phyloP scores from a whole-genome alignment of 495 filamentous ascomycete genomes.

The Rusavskia elegans region DNA sequence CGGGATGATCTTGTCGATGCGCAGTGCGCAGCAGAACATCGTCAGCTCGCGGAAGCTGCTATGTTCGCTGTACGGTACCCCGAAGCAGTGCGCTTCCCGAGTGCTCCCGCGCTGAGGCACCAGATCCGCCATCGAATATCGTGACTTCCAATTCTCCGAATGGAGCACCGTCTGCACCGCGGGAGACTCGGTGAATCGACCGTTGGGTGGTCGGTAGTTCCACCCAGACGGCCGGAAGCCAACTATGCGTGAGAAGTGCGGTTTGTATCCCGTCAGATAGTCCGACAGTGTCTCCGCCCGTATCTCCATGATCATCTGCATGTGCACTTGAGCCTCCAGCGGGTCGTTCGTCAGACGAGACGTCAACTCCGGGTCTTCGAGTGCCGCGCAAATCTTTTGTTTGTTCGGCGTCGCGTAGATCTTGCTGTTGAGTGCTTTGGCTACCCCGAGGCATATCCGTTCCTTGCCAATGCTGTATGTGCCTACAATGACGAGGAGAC shows the following conservation, averaged over 20 bases:
- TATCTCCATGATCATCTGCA: constrained; percentile 90
- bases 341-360: constrained; percentile 65
- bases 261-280: constrained; percentile 63
- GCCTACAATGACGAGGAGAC: constrained; percentile 81
- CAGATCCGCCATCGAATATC: constrained; percentile 49
- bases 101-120: constrained; percentile 66
- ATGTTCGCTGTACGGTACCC: constrained; percentile 90
- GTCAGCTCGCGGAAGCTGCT: constrained; percentile 86
- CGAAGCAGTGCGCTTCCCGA: constrained; percentile 61
- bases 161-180: constrained; percentile 54
- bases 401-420: constrained; percentile 80
- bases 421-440: constrained; percentile 69
- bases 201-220: constrained; percentile 65
- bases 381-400: constrained; percentile 61
- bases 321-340: constrained; percentile 81
- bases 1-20: constrained; percentile 78
- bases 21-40: constrained; percentile 75
- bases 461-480: constrained; percentile 99
- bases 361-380: constrained; percentile 73
- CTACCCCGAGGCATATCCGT: constrained; percentile 83
- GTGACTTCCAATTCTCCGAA: constrained; percentile 53
- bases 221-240: constrained; percentile 86
- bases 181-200: constrained; percentile 46
- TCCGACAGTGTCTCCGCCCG: constrained; percentile 72
- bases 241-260: constrained; percentile 70